Evolutionary conservation across 495 filamentous ascomycete genomes (phyloP), one percentile per base, ranked within the genome.

Genomic region (Daldinia childiae): DNA sequence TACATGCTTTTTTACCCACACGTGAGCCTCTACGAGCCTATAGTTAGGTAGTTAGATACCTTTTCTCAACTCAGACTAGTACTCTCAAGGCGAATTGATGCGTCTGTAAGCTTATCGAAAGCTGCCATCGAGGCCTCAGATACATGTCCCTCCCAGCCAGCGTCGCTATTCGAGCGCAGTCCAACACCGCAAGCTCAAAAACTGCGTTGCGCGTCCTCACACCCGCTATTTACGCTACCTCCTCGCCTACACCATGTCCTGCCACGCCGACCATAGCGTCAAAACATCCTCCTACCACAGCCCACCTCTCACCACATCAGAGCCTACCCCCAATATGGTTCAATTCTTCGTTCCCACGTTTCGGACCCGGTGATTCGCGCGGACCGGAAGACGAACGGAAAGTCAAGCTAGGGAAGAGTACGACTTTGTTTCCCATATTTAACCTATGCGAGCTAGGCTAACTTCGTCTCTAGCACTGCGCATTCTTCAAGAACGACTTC

Each of bases 381-480:
- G 69, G 83, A 1, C 90, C 90, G 7, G 89, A 94, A 27, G 66
- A 76, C 80, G 90, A 95, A 76, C 88, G 95, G 38, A 94, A 91
- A 45, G 75, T 97, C 54, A 95, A 95, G 78, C 89, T 99, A 2
- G 95, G 95, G 60, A 95, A 92, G 75, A 98, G 94, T 94, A 82
- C 72, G 88, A 78, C 52, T 52, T 19, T 45, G 26, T 65, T 41
- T 26, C 14, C 34, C 48, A 14, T 21, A 66, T 65, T 50, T 11
- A 17, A 17, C n/a, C 14, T 54, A 24, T 38, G 24, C 34, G 15
- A 11, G 24, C 17, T 14, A 60, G n/a, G 43, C 56, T 73, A 58
- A 73, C 59, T 26, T 60, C 9, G 27, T 54, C 57, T 41, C 30
- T 43, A 97, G 94, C 95, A 64, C 86, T 99, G 30, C 88, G 93